Base-by-base conservation (phyloP, 495 filamentous ascomycete genomes). In the Letharia columbiana region DNA sequence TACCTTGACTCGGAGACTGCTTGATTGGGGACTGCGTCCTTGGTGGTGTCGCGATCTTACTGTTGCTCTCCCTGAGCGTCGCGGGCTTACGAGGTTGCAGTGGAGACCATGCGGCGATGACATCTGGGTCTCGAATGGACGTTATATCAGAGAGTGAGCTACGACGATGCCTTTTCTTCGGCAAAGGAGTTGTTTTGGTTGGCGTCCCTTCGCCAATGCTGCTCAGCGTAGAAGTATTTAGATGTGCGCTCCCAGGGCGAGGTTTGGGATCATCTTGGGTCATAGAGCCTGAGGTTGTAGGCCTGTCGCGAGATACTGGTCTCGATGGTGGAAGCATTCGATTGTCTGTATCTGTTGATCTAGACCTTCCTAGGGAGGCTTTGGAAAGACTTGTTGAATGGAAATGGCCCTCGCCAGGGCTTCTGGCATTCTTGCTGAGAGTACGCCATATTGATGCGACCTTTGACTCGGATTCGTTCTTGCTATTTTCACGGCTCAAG, bases 111-210 rank as follows among this genome's bases (percentile, higher is more conserved):
- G 69, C 61, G 5, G 63, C 49, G n/a, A 60, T 54, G 40, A 68
- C 31, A 60, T 69, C 63, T 17, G 72, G 59, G 28, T 63, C 64
- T 31, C 75, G 67, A 17, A 78, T 20, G 11, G 79, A 80, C 71
- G 90, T 89, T 39, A 98, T 78, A 72, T 98, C 94, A 20, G 91
- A 96, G 33, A 98, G 76, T 33, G 93, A 97, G 75, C 92, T 96
- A 69, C 94, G 87, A 67, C 94, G 52, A 35, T 56, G 82, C 77
- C 95, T 97, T 77, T 88, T 91, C 70, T 86, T 69, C 20, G 61
- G 52, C 57, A 68, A 33, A 17, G 56, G 44, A 35, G 60, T 47
- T 1, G 63, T 40, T 40, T 54, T 67, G 41, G 65, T 67, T 28
- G 72, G 73, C 57, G 71, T 66, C 61, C 71, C 66, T 70, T 82